Evolutionary conservation across 1,284 basidiomycete genomes (phyloP), one percentile per base, ranked within the genome.

Genomic region (Polyporus tsugae): DNA sequence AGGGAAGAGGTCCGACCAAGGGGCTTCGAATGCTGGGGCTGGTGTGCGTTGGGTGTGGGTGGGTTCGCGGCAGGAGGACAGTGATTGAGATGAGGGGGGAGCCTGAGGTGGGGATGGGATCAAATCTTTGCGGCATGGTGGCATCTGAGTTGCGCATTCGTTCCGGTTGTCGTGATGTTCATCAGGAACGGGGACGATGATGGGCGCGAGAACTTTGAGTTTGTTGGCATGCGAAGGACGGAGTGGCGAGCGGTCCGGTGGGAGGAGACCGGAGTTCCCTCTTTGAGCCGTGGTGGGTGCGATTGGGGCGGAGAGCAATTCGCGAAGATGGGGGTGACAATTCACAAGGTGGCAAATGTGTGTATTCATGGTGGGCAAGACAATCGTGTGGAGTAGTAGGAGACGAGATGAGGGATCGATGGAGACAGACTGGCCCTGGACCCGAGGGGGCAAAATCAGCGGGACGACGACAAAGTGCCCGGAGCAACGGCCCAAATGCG

Each of bases 111-210:
- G 57, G 25, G 10, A 38, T 19, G 29, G 46, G 49, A 65, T 41
- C 65, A 57, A 49, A 72, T 64, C 64, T 25, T 64, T 41, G 41
- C 29, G 63, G 53, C 62, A 70, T 72, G 62, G 57, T 38, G 38
- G 64, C 64, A 69, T 66, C 67, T 64, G 33, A 38, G 55, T 66
- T 62, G 65, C 60, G 58, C 59, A 60, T 60, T 38, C 62, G 62
- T 57, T 38, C 36, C 49, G 41, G 67, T 67, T 69, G 70, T 64
- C 61, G 63, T 72, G 70, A 72, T 72, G 68, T 65, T 72, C 60
- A 69, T 69, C 70, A 69, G 33, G 62, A 66, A 63, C 46, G 52
- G 52, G 63, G 44, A 66, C 68, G 70, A 69, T 69, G 67, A 62
- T 55, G 63, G 64, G 65, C 63, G 64, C 65, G 59, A 25, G 66